phyloP scores from a whole-genome alignment of 1,284 basidiomycete species.

The Caloboletus firmus region DNA sequence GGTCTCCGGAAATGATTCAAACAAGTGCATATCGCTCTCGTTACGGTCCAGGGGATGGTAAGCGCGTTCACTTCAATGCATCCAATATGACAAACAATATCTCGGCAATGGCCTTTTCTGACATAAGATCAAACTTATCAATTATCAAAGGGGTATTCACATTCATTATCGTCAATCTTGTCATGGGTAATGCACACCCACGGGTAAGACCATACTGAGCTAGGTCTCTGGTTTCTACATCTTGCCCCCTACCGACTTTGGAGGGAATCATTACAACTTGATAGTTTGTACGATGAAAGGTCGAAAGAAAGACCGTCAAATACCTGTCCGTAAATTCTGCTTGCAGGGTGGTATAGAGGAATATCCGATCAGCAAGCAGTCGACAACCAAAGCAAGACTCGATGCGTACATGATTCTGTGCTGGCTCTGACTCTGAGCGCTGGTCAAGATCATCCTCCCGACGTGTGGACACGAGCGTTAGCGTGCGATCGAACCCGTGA shows the following conservation, averaged over 20 bases:
- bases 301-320: conserved; percentile 2
- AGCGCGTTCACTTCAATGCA: no score
- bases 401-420: conserved; percentile 21
- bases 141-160: conserved; percentile 5
- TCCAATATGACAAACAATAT: no score
- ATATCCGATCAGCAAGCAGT: conserved; percentile 5
- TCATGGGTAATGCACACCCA: conserved; percentile 5
- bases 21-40: no score
- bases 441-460: conserved; percentile 48
- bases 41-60: no score
- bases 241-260: not conserved
- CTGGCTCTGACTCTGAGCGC: conserved; percentile 7
- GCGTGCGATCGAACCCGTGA: conserved; percentile 70
- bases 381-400: not conserved
- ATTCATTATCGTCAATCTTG: conserved; percentile 2
- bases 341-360: not conserved
- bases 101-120: no score
- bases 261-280: conserved; percentile 20
- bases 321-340: conserved; percentile 26
- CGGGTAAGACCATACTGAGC: conserved; percentile 6
- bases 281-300: conserved; percentile 12
- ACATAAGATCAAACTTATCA: not conserved
- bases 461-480: conserved; percentile 58
- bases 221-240: conserved; percentile 8
- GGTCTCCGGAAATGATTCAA: no score